Percentiles rank a stretch among this genome's conserved stretches.
phyloP scores from a whole-genome alignment of 2,329 filamentous ascomycete species.

The Nakataea oryzae region DNA sequence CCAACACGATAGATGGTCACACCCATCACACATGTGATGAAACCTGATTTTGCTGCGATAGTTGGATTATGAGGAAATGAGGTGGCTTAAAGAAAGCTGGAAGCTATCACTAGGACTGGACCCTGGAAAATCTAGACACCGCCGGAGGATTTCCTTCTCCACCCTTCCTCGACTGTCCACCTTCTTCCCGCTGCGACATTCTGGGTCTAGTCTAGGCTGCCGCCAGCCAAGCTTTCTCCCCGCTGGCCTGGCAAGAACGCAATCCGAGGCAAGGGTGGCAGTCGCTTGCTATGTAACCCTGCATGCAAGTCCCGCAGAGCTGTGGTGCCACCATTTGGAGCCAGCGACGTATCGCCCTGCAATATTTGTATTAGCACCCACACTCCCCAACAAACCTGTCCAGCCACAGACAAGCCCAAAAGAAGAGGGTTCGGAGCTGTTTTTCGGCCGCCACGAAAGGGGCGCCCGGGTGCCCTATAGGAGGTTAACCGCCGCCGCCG shows the following conservation, averaged over 20 bases:
- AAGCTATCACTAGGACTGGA: not conserved
- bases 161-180: not conserved
- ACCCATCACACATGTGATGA: not conserved
- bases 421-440: not conserved
- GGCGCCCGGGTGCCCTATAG: not conserved
- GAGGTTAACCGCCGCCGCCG: not conserved
- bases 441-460: no score
- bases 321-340: not conserved
- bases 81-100: no score
- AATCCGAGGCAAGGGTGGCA: not conserved
- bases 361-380: not conserved
- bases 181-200: not conserved
- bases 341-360: not conserved
- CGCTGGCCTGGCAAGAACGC: not conserved
- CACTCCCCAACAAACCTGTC: not conserved
- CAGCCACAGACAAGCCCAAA: not conserved
- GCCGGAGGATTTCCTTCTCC: no score
- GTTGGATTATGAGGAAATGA: not conserved
- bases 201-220: not conserved
- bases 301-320: not conserved
- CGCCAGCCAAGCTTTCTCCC: not conserved
- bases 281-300: not conserved
- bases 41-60: not conserved
- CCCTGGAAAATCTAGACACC: no score
- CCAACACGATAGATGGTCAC: not conserved